Conservation (phyloP, 2,329 filamentous ascomycete species). For the Nannizzia gypsea region DNA sequence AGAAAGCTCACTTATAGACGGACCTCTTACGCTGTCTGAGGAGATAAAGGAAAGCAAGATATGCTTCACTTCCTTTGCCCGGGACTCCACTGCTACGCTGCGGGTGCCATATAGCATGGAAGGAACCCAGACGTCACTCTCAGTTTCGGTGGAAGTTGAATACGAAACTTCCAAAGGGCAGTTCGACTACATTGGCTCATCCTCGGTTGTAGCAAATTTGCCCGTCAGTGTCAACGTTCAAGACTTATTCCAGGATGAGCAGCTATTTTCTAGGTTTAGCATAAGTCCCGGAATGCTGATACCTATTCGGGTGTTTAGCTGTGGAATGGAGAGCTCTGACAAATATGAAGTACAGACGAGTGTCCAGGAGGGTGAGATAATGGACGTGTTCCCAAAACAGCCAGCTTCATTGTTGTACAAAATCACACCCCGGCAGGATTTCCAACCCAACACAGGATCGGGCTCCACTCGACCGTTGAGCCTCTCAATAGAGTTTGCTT, state of each 20-base stretch:
- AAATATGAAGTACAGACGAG: constrained; percentile 45
- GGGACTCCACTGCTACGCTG: constrained; percentile 29
- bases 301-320: constrained; percentile 62
- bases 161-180: constrained; percentile 56
- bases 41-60: constrained; percentile 30
- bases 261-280: constrained; percentile 79
- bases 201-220: constrained; percentile 58
- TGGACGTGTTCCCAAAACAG: constrained; percentile 67
- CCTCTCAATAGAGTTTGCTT: constrained; percentile 62
- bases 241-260: constrained; percentile 76
- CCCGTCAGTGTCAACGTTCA: constrained; percentile 92
- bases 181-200: constrained; percentile 52
- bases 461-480: constrained; percentile 29
- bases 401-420: constrained; percentile 72
- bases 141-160: constrained; percentile 61
- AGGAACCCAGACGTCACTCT: constrained; percentile 57
- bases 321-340: constrained; percentile 58
- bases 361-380: constrained; percentile 32
- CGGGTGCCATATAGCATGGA: constrained; percentile 76
- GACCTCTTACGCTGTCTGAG: constrained; percentile 28
- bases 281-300: constrained; percentile 67
- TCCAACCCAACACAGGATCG: constrained; percentile 26
- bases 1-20: constrained; percentile 36
- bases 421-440: constrained; percentile 38
- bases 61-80: constrained; percentile 27